Evolutionary conservation across 2,329 filamentous ascomycete species (phyloP).

Genomic region (Xylaria sp.): DNA sequence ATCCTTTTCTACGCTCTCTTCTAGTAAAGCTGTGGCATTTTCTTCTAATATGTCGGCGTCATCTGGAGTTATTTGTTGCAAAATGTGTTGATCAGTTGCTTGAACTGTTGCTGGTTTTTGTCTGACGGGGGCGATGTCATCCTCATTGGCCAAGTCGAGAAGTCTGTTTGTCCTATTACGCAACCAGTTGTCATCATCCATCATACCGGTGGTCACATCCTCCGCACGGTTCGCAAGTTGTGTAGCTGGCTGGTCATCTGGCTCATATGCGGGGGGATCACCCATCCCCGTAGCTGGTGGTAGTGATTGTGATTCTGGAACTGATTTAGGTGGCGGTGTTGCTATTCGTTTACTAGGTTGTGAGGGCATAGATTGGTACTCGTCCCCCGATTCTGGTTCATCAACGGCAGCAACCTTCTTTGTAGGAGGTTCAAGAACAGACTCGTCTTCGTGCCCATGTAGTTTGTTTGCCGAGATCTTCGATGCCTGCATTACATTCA

Average conservation of each 20-base stretch:
- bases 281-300: background rate
- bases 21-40: constrained; percentile 30
- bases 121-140: constrained; percentile 56
- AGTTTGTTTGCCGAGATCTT: constrained; percentile 71
- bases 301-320: background rate
- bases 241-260: constrained; percentile 9
- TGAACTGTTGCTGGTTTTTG: constrained; percentile 31
- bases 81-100: constrained; percentile 15
- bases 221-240: constrained; percentile 4
- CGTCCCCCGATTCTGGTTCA: constrained; percentile 74
- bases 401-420: constrained; percentile 56
- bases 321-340: constrained; percentile 46
- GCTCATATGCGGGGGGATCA: constrained; percentile 1
- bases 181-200: constrained; percentile 92
- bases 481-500: constrained; percentile 80
- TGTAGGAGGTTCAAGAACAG: constrained; percentile 52
- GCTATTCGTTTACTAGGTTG: constrained; percentile 61
- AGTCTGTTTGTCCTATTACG: constrained; percentile 87
- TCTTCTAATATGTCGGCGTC: constrained; percentile 31
- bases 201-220: constrained; percentile 50
- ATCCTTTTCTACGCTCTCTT: constrained; percentile 49
- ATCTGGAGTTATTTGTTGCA: constrained; percentile 32
- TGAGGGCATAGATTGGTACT: constrained; percentile 74
- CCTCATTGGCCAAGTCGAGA: constrained; percentile 83
- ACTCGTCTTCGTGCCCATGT: constrained; percentile 56